Evolutionary conservation across 202 grass and related monocot genomes (phyloP), one percentile per base, ranked within the genome.

Genomic region (Bolboschoenoplectus hybrid): DNA sequence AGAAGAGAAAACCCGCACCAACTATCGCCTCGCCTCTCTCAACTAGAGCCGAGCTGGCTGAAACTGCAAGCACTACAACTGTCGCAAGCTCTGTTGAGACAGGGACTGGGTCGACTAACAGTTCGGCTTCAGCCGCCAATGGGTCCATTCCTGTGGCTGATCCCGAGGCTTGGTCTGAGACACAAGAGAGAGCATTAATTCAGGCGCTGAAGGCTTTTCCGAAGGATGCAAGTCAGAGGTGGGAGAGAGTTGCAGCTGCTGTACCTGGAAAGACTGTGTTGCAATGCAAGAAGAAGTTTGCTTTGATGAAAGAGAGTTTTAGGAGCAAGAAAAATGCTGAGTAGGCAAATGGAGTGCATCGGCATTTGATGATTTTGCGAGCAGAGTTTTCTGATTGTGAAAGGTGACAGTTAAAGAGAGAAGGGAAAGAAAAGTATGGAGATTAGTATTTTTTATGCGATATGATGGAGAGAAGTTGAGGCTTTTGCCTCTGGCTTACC

Each of bases 281-380:
- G 79, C 96, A 98, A 70, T 98, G 96, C 88, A 98, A 91, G 88
- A 98, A 94, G 86, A 98, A 98, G 85, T 91, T 98, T 89, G n/a
- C 89, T 0, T 58, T 85, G 36, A 98, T 98, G 96, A 95, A 90
- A 83, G 86, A 95, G 86, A 94, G 79, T 85, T 98, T 94, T 85
- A 85, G 96, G 66, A 94, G 81, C 85, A 98, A 98, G 90, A 98
- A 96, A 87, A 83, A 36, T 38, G 79, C 87, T 2, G 90, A 98
- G 70, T 96, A 92, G 84, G 69, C 47, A 80, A 86, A 67, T 72
- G 49, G 58, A n/a, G 17, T 3, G 3, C 9, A 0, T 45, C 81
- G 68, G 70, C 85, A 83, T 17, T 44, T 69, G 81, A 73, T 84
- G 44, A 39, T 38, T 2, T 47, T 64, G 26, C 3, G 9, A 50